Evolutionary conservation across 2,329 filamentous ascomycete species (phyloP), one percentile per base, ranked within the genome.

Genomic region (Fusarium falciforme): DNA sequence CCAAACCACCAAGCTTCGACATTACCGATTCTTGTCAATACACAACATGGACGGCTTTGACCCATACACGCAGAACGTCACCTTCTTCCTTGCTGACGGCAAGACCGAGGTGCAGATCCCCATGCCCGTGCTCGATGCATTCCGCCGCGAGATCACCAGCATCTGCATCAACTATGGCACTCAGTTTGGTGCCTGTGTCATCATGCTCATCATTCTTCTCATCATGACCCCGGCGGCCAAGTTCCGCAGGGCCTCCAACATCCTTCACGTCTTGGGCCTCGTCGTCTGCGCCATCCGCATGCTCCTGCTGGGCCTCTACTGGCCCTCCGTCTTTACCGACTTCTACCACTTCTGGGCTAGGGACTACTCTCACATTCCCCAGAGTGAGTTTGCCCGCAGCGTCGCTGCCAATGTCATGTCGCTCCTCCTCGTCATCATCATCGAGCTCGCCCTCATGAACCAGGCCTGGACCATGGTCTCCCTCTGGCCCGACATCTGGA

Each of bases 131-230:
- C 70, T 87, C 55, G 81, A 86, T 71, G 42, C 57, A 27, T 75
- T 80, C 60, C 82, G 80, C 70, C 71, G 76, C 27, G 78, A 79
- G 33, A 78, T 80, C 44, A 68, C 81, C 71, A 83, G 80, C 76
- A 80, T 83, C 29, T 80, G 79, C 79, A 90, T 93, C 85, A 92
- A 91, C 82, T 94, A 92, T 79, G 91, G 89, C 61, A 83, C 88
- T 20, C 93, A 96, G 80, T 86, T 95, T 61, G 94, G 94, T 33
- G 90, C 92, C 27, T 90, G 89, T 55, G 73, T 92, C 66, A 83
- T 92, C 69, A 89, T 94, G 77, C 84, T 95, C 20, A 75, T 92
- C 49, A 85, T 93, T 33, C 84, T 95, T 4, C 83, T 94, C 12
- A 78, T 92, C 67, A 87, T 95, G 80, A 95, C 93, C 0, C 89